Evolutionary conservation across 192 early-diverging fungal genomes (phyloP).

Genomic region (Thoreauomyces humboldtii): DNA sequence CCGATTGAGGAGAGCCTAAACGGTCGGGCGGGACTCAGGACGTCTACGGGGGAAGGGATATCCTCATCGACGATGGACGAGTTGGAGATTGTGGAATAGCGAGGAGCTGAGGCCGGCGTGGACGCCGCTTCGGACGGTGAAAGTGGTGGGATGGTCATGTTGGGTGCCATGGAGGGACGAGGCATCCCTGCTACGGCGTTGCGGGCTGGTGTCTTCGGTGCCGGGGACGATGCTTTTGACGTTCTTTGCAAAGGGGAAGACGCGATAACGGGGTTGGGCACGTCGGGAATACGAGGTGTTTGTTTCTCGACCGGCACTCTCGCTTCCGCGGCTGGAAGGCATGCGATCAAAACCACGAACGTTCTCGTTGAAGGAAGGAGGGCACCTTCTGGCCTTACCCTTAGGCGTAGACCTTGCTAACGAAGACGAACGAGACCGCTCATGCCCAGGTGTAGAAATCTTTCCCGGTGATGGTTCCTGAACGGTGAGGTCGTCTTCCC

Average conservation of each 20-base stretch:
- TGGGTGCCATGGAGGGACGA: conserved; percentile 8
- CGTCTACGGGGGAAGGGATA: conserved; percentile 9
- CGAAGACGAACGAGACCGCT: not conserved
- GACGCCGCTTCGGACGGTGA: too few relatives aligned
- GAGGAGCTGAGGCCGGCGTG: too few relatives aligned
- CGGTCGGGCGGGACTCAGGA: conserved; percentile 2
- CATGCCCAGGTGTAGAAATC: not conserved
- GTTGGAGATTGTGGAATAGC: not conserved
- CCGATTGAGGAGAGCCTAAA: not conserved
- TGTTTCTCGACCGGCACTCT: too few relatives aligned
- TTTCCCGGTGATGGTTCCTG: not conserved
- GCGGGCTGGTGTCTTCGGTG: not conserved
- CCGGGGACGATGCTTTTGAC: not conserved
- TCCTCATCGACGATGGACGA: conserved; percentile 14
- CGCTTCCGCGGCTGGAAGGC: not conserved
- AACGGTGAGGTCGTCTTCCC: conserved; percentile 8
- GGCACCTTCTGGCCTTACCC: not conserved
- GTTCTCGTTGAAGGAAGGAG: too few relatives aligned
- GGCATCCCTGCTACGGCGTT: conserved; percentile 3
- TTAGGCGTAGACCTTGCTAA: not conserved
- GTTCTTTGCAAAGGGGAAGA: not conserved
- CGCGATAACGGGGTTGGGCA: too few relatives aligned
- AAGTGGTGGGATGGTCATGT: not conserved
- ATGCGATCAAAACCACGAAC: not conserved
- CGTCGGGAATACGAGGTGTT: too few relatives aligned